Evolutionary conservation across 805 yeast species (phyloP).

Genomic region (Priceomyces haplophilus): DNA sequence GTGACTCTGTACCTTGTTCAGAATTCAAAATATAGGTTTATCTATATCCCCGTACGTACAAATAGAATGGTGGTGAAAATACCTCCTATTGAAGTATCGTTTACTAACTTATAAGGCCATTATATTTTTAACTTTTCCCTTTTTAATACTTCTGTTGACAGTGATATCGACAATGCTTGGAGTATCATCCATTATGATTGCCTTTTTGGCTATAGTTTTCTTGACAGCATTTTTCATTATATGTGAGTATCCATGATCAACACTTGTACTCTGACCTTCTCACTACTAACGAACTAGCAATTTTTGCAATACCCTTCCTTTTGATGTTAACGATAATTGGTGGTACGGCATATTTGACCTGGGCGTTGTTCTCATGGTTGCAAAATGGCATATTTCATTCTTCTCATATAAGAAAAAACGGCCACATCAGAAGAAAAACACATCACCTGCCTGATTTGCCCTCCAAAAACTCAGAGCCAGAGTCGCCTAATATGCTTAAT

Average conservation of each 20-base stretch:
- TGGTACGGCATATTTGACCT: conserved; percentile 7
- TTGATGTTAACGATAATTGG: conserved; percentile 8
- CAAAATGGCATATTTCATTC: not conserved
- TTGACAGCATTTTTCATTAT: conserved; percentile 9
- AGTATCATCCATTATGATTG: conserved; percentile 12
- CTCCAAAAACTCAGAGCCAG: not conserved
- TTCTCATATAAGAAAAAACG: not conserved
- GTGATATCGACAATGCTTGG: conserved; percentile 12
- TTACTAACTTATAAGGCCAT: not conserved
- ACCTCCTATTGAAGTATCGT: not conserved
- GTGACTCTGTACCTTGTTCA: not conserved
- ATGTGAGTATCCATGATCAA: conserved; percentile 10
- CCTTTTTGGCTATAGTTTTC: conserved; percentile 8
- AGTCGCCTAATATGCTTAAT: not conserved
- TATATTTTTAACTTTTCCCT: not conserved
- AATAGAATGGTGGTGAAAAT: not conserved
- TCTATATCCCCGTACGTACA: conserved; percentile 2
- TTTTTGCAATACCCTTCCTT: conserved; percentile 10
- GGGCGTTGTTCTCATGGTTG: conserved; percentile 6
- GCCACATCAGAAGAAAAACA: not conserved
- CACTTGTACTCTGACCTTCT: too few species aligned
- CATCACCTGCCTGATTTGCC: conserved; percentile 4
- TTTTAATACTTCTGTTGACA: not conserved
- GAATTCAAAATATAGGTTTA: not conserved
- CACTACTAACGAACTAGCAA: conserved; percentile 8